phyloP scores from a whole-genome alignment of 345 rosid species.

The Melaleuca alternifolia region DNA sequence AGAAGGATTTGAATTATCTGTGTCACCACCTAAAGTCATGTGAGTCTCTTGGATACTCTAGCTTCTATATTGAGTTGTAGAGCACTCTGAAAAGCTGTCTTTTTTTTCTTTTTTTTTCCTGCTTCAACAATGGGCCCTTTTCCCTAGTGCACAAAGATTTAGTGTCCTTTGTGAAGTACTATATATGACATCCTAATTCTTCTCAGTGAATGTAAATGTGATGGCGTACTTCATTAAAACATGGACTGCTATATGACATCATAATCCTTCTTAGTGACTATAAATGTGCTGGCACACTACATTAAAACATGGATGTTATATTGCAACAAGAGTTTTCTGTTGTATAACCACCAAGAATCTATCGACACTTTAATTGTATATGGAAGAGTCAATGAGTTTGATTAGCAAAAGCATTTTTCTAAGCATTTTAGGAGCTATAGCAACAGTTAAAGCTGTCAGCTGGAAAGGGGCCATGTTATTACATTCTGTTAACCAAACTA shows the following conservation, averaged over 20 bases:
- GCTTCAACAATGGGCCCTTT: neutral
- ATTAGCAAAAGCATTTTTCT: neutral
- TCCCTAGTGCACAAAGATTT: neutral
- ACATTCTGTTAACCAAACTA: neutral
- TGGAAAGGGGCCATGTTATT: neutral
- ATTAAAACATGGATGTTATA: neutral
- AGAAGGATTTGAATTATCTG: slow-evolving; percentile 92
- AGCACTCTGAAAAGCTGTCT: too few species aligned
- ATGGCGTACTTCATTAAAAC: neutral
- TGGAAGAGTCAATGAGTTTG: neutral
- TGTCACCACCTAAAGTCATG: slow-evolving; percentile 99
- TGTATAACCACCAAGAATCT: neutral
- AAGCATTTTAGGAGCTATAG: neutral
- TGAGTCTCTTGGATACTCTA: slow-evolving; percentile 23
- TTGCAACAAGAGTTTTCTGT: neutral
- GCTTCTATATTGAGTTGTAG: neutral
- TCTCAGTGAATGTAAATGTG: neutral
- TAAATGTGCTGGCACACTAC: neutral
- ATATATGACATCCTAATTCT: neutral
- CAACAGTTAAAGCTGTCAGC: neutral
- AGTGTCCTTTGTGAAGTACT: neutral
- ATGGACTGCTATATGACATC: neutral
- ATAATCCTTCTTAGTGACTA: neutral
- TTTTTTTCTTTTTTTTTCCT: too few species aligned
- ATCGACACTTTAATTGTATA: neutral